Percentiles rank a stretch among this genome's conserved stretches.
These are phyloP conservation scores for Phanerochaete sordida DNA, from an alignment of 768 basidiomycete genomes.

Conservation along the genomic window DNA sequence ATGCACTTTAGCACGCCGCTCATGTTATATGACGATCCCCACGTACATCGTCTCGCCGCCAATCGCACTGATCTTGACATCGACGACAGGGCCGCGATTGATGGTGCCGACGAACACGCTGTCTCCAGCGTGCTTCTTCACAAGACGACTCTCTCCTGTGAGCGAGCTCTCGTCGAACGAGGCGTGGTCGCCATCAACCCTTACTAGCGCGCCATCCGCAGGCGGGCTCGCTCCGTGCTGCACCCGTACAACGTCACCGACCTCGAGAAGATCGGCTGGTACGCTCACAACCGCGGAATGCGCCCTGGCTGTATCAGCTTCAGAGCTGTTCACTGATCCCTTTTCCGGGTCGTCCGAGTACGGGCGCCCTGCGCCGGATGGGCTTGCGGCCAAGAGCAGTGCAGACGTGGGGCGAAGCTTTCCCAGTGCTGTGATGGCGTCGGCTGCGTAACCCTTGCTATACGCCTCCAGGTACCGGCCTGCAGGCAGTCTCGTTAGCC, in stretches of 20 bases:
- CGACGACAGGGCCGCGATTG: conserved; percentile 59
- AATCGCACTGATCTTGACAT: conserved; percentile 56
- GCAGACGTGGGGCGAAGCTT: conserved; percentile 63
- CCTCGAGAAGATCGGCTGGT: conserved; percentile 62
- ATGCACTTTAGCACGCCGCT: background rate
- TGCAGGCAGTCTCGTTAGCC: conserved; percentile 18
- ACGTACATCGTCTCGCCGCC: conserved; percentile 69
- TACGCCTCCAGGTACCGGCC: conserved; percentile 65
- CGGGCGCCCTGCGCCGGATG: background rate
- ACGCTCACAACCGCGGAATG: conserved; percentile 31
- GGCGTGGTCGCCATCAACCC: conserved; percentile 37
- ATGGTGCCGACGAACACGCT: conserved; percentile 73
- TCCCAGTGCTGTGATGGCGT: conserved; percentile 67
- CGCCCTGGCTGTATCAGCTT: no score
- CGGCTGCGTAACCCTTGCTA: conserved; percentile 66
- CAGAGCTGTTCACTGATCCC: no score
- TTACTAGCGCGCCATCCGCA: conserved; percentile 60
- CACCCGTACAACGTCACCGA: conserved; percentile 78
- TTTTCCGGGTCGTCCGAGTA: conserved; percentile 10
- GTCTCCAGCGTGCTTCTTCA: conserved; percentile 61
- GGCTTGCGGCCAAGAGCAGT: conserved; percentile 39
- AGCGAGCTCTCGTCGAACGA: conserved; percentile 82
- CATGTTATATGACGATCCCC: background rate
- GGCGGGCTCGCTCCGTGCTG: conserved; percentile 72
- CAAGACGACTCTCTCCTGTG: conserved; percentile 71